Percentiles rank a stretch among this genome's conserved stretches.
These are phyloP conservation scores for Platanthera guangdongensis DNA, from an alignment of 106 monocot species.

Conservation along the genomic window DNA sequence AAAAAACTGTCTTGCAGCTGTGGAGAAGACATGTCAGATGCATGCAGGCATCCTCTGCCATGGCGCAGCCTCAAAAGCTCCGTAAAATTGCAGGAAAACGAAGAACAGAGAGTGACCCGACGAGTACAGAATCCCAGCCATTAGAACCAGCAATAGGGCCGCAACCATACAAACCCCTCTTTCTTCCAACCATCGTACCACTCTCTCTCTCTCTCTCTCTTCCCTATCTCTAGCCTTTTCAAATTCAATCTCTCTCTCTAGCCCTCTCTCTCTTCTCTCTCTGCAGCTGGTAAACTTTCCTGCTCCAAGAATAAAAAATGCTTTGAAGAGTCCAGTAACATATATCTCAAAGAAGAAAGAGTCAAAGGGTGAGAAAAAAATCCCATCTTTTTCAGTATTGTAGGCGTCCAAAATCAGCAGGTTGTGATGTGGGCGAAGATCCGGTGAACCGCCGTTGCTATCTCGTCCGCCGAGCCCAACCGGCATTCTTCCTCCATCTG, in stretches of 20 bases:
- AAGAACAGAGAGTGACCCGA: background rate
- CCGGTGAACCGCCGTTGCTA: slow-evolving; percentile 76
- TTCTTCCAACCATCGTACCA: background rate
- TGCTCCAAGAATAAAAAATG: background rate
- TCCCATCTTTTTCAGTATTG: background rate
- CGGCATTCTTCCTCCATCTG: slow-evolving; percentile 80
- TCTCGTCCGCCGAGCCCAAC: slow-evolving; percentile 70
- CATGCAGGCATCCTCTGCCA: no score
- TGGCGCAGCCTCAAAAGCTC: no score
- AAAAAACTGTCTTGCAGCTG: no score
- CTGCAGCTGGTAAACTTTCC: background rate
- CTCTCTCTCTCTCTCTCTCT: background rate
- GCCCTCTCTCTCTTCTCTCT: background rate
- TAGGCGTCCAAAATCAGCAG: background rate
- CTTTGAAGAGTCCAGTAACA: background rate
- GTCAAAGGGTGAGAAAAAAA: no score
- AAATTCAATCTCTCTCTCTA: background rate
- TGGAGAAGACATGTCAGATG: no score
- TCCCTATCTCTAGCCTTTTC: background rate
- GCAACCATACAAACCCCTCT: background rate
- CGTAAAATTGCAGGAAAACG: background rate
- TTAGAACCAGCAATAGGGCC: background rate
- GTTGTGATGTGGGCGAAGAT: slow-evolving; percentile 32
- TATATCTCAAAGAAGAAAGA: background rate
- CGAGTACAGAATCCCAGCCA: background rate